Base-by-base conservation (phyloP, 352 stramenopile species). In the Phytophthora syringae region DNA sequence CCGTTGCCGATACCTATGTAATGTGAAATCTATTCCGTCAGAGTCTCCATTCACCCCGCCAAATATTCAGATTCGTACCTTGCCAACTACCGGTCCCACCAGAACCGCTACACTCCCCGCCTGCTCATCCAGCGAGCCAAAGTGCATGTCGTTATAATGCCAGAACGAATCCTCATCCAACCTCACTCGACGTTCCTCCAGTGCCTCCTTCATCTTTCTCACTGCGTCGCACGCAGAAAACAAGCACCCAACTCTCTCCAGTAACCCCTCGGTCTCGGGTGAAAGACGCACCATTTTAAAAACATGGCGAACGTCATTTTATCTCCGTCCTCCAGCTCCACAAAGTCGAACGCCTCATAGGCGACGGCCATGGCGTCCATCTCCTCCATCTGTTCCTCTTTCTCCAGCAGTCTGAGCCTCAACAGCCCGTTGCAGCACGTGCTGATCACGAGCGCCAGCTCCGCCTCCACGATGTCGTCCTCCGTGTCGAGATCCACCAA, bases 251-350 rank as follows among this genome's bases (percentile, higher is more conserved):
- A 92, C 62, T 4, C 68, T 79, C 9, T 86, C 67, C 16, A 94
- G 70, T n/a, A 94, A 60, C 7, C 64, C 4, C 66, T 76, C 10
- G 85, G 83, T 25, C 81, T 74, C 24, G 82, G 78, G 49, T 94
- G 82, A 45, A 86, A 88, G 9, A 89, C 58, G 43, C 81, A 79
- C 85, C 85, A 94, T 53, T 78, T 77, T 13, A 86, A 44, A 43
- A 94, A 94, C 51, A 74, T 54, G 12, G 64, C 30, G 16, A 92
- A 79, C 25, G 54, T 89, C 85, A 94, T 92, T 56, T 94, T 92
- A 47, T 74, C 79, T 18, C 79, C 77, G 20, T 85, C 79, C 3
- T 89, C 80, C 7, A 92, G 52, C 3, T 61, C 83, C 15, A 82
- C 76, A 43, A 84, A 87, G 49, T 77, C 76, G 24, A 94, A 94